Conservation (phyloP, 2,329 filamentous ascomycete genomes). For the Dendrostoma leiphaemia region DNA sequence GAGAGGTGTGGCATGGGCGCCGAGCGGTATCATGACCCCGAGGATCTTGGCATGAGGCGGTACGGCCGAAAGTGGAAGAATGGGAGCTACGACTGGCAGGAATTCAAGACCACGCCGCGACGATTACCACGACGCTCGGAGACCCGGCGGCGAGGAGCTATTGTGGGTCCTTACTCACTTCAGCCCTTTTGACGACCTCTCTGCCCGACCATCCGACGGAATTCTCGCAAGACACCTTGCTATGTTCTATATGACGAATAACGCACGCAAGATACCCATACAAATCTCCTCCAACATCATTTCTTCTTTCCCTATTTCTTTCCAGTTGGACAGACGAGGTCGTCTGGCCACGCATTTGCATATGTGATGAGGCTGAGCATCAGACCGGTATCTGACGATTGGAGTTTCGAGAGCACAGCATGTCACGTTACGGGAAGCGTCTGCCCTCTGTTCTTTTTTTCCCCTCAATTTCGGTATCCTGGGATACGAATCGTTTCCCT, state of each 20-base stretch:
- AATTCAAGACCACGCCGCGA: conserved; percentile 20
- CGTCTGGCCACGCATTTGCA: conserved; percentile 6
- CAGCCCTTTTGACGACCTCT: conserved; percentile 28
- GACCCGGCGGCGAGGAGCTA: conserved; percentile 20
- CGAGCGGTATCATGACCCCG: conserved; percentile 30
- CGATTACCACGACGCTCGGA: conserved; percentile 12
- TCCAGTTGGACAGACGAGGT: not conserved
- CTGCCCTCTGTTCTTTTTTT: no score
- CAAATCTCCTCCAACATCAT: not conserved
- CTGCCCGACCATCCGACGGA: no score
- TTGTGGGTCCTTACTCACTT: conserved; percentile 19
- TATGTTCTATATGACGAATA: conserved; percentile 16
- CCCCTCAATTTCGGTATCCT: no score
- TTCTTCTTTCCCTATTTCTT: not conserved
- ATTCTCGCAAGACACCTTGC: not conserved
- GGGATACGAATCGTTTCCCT: no score
- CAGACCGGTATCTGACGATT: not conserved
- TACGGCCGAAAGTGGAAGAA: conserved; percentile 14
- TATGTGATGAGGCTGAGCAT: not conserved
- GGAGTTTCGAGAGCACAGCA: conserved; percentile 10
- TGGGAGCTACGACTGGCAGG: conserved; percentile 25
- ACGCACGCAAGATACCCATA: conserved; percentile 18
- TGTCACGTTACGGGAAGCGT: conserved; percentile 5
- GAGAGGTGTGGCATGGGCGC: conserved; percentile 44
- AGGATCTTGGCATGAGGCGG: conserved; percentile 2